Percentiles rank a stretch among this genome's conserved stretches.
Conservation (phyloP, 305 asterid species). For the Fraxinus ornus region DNA sequence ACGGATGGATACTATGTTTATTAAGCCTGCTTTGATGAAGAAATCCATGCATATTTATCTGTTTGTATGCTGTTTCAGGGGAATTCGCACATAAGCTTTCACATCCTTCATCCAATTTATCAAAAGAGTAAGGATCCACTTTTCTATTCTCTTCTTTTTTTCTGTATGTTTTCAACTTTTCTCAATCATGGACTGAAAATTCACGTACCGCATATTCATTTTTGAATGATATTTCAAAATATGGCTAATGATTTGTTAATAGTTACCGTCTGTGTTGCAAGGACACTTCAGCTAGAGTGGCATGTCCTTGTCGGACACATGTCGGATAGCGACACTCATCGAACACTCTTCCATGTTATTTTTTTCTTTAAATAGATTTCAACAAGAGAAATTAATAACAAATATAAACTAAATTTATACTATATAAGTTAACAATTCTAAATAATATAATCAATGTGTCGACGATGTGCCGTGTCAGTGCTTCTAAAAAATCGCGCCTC, state of each 20-base stretch:
- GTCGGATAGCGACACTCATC: too few relatives aligned
- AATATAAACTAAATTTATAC: too few relatives aligned
- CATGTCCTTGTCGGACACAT: too few relatives aligned
- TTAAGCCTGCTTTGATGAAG: slow-evolving; percentile 10
- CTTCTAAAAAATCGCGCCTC: too few relatives aligned
- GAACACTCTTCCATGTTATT: too few relatives aligned
- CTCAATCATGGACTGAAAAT: neutral
- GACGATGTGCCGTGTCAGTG: too few relatives aligned
- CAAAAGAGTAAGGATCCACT: slow-evolving; percentile 76
- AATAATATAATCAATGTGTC: too few relatives aligned
- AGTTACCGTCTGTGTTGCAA: too few relatives aligned
- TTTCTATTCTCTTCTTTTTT: slow-evolving; percentile 19
- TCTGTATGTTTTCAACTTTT: slow-evolving; percentile 3
- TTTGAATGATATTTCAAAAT: neutral
- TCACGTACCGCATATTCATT: neutral
- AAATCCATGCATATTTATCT: slow-evolving; percentile 1
- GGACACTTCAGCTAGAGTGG: too few relatives aligned
- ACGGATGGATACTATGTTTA: slow-evolving; percentile 8
- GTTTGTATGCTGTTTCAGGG: slow-evolving; percentile 46
- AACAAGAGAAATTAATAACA: too few relatives aligned
- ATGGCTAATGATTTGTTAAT: neutral
- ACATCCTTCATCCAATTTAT: slow-evolving; percentile 88
- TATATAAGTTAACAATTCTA: too few relatives aligned
- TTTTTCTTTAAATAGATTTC: too few relatives aligned
- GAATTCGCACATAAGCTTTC: slow-evolving; percentile 87